These are phyloP conservation scores for Monascus purpureus DNA, from an alignment of 495 filamentous ascomycete genomes.

Conservation along the genomic window DNA sequence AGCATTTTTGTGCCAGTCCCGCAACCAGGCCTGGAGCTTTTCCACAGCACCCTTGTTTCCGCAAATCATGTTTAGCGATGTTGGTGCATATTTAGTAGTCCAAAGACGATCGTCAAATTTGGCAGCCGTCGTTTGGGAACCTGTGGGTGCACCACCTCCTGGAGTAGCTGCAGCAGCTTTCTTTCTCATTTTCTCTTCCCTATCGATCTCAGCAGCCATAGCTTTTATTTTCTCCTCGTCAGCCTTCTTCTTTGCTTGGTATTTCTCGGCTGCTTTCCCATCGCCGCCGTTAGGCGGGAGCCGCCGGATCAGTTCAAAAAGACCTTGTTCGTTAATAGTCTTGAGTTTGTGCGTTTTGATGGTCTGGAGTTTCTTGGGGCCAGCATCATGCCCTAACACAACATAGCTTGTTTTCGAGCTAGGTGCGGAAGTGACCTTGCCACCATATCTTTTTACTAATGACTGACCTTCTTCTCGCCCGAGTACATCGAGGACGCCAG, in stretches of 20 bases:
- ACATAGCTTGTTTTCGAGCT: slow-evolving; percentile 91
- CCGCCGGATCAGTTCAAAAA: slow-evolving; percentile 74
- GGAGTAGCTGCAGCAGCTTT: slow-evolving; percentile 22
- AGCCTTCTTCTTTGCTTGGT: slow-evolving; percentile 65
- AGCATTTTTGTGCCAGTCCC: slow-evolving; percentile 60
- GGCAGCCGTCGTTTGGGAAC: slow-evolving; percentile 8
- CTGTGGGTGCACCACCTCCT: slow-evolving; percentile 3
- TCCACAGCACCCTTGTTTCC: slow-evolving; percentile 89
- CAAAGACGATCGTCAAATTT: slow-evolving; percentile 59
- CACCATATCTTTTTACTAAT: slow-evolving; percentile 84
- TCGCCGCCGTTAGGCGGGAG: slow-evolving; percentile 77
- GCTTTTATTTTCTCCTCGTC: slow-evolving; percentile 64
- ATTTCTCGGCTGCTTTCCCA: slow-evolving; percentile 73
- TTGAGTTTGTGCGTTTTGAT: slow-evolving; percentile 66
- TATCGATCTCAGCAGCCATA: slow-evolving; percentile 72
- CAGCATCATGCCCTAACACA: slow-evolving; percentile 79
- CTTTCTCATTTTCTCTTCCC: slow-evolving; percentile 35
- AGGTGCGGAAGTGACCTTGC: slow-evolving; percentile 73
- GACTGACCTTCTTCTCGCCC: slow-evolving; percentile 75
- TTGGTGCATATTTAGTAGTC: slow-evolving; percentile 93
- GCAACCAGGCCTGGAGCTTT: slow-evolving; percentile 76
- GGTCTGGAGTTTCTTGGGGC: slow-evolving; percentile 83
- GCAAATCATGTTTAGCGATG: slow-evolving; percentile 71
- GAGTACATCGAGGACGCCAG: slow-evolving; percentile 65
- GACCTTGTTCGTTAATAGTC: slow-evolving; percentile 84